Evolutionary conservation across 1,284 basidiomycete species (phyloP).

Genomic region (Cryptococcus hybrid): DNA sequence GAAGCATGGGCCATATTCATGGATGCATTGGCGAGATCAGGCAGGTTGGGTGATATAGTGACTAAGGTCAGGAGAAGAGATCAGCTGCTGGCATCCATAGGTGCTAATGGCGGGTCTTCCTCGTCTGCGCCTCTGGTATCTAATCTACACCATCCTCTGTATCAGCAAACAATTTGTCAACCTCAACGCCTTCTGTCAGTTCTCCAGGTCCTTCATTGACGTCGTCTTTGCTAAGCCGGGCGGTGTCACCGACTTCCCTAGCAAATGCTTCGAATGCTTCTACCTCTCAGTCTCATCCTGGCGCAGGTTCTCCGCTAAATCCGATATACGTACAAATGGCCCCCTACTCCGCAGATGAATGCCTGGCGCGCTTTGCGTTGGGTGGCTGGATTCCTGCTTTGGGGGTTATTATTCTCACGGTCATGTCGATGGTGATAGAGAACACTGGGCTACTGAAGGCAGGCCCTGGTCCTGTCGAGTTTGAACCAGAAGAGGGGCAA

Average conservation of each 20-base stretch:
- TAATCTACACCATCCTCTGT: slow-evolving; percentile 3
- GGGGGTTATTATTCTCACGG: slow-evolving; percentile 61
- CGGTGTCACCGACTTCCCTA: not conserved
- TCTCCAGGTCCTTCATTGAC: slow-evolving; percentile 4
- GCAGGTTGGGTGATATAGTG: slow-evolving; percentile 33
- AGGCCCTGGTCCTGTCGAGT: slow-evolving; percentile 61
- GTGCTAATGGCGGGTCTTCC: not conserved
- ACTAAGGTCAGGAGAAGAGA: slow-evolving; percentile 32
- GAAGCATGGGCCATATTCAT: slow-evolving; percentile 38
- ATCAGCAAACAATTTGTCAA: slow-evolving; percentile 15
- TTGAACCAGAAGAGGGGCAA: slow-evolving; percentile 60
- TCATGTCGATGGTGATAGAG: slow-evolving; percentile 84
- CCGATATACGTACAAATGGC: slow-evolving; percentile 48
- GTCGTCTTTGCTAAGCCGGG: slow-evolving; percentile 1
- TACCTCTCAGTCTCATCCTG: slow-evolving; percentile 1
- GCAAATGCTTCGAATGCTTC: not conserved
- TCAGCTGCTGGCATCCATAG: slow-evolving; percentile 7
- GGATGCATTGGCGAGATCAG: slow-evolving; percentile 26
- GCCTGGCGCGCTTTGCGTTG: slow-evolving; percentile 33
- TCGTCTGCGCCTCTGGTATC: slow-evolving; percentile 1
- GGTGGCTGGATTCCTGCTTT: slow-evolving; percentile 34
- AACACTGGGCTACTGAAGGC: slow-evolving; percentile 89
- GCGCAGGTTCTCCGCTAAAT: slow-evolving; percentile 38
- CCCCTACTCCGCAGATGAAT: slow-evolving; percentile 28
- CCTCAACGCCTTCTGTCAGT: slow-evolving; percentile 6